Base-by-base conservation (phyloP, 2,329 filamentous ascomycete genomes). In the Thielaviopsis populi region DNA sequence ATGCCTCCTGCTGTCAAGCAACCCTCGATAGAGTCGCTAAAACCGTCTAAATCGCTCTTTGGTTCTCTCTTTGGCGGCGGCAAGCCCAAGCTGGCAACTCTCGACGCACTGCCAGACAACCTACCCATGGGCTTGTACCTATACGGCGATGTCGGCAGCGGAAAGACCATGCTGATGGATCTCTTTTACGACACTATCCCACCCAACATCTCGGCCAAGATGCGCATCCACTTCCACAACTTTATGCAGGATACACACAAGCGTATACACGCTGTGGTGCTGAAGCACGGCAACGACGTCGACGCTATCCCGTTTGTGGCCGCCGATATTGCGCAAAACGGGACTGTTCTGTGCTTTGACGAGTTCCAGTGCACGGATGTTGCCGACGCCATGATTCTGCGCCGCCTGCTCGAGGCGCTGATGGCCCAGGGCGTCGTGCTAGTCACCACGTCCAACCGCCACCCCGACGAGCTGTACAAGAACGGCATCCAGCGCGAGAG, bases 101-200 rank as follows among this genome's bases (percentile, higher is more conserved):
- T 79, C 17, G 74, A 75, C 61, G 74, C 76, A 5, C 87, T 95
- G 24, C 85, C 90, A 0, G 74, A 80, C n/a, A 80, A 86, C 67
- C 78, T 96, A 0, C 94, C 94, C 0, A 87, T 89, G 68, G 94
- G 94, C 0, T 76, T 99, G 40, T 99, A 99, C 74, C 87, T 99
- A 73, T 96, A 89, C 71, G 94, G 94, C 65, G 94, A 99, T 73
- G 94, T 99, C 1, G 94, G 94, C 48, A 95, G 90, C 70, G 94
- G 94, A 67, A 99, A 99, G 80, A 99, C 94, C 1, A 99, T 99
- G 94, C 79, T 99, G 72, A 99, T 99, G 94, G 92, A 99, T 72
- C 79, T 99, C 60, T 96, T 97, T 74, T 96, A 91, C 76, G 91
- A 97, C 68, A 96, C 92, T 0, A 78, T 97, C 24, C 94, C 94